These are phyloP conservation scores for Podospora australis DNA, from an alignment of 495 filamentous ascomycete species.

Conservation along the genomic window DNA sequence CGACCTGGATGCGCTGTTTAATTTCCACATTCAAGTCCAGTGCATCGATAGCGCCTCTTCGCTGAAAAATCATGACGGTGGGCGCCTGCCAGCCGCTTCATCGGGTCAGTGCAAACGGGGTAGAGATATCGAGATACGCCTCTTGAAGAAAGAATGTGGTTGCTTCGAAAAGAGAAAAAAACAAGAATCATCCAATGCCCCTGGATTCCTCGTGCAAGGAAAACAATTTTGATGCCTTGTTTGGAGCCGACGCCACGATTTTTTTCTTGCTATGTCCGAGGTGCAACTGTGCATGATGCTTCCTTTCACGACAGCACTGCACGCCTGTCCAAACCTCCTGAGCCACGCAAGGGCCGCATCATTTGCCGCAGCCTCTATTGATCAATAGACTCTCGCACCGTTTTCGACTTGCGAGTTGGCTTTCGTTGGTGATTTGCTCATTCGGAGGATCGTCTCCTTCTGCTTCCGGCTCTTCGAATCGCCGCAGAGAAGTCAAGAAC, in stretches of 20 bases:
- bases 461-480: no score
- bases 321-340: no score
- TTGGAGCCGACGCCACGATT: not conserved
- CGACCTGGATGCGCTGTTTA: no score
- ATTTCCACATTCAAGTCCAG: constrained; percentile 7
- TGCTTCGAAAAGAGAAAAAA: not conserved
- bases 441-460: not conserved
- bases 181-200: no score
- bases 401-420: no score
- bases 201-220: not conserved
- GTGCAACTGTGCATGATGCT: no score
- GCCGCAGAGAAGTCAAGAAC: not conserved
- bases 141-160: no score
- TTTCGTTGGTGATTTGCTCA: not conserved
- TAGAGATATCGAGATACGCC: no score
- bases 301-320: no score
- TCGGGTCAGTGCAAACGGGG: not conserved
- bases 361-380: no score
- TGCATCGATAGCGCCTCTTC: constrained; percentile 9
- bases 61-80: not conserved
- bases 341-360: no score
- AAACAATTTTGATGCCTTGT: not conserved
- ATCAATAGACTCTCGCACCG: not conserved
- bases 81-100: not conserved
- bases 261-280: no score